Percentiles rank a stretch among this genome's conserved stretches.
phyloP scores from a whole-genome alignment of 2,329 filamentous ascomycete species.

The Penicillium freii region DNA sequence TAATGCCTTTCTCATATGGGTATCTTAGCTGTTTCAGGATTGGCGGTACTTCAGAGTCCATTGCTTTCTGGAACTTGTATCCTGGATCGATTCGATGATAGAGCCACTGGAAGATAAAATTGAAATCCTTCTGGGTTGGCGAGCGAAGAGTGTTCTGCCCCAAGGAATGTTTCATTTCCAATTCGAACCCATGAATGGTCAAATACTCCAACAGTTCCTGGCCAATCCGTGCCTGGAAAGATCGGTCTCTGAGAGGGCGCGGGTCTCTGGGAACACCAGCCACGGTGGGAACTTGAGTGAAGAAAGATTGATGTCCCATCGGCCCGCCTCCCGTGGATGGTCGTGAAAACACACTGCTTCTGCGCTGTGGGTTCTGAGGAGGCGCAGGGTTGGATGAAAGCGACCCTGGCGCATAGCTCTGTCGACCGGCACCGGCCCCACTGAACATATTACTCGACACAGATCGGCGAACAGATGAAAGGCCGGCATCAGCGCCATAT shows the following conservation, averaged over 20 bases:
- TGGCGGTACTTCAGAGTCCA: conserved; percentile 90
- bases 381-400: conserved; percentile 54
- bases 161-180: conserved; percentile 95
- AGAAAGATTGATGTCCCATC: conserved; percentile 87
- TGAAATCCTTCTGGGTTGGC: conserved; percentile 97
- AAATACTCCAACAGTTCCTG: conserved; percentile 91
- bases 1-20: conserved; percentile 92
- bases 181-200: conserved; percentile 89
- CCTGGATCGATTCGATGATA: conserved; percentile 94
- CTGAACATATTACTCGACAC: conserved; percentile 66
- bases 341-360: conserved; percentile 84
- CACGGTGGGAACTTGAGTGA: conserved; percentile 77
- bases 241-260: conserved; percentile 76
- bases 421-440: conserved; percentile 61
- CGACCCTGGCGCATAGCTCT: conserved; percentile 65
- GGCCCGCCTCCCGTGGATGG: conserved; percentile 62
- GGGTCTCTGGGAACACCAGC: conserved; percentile 85
- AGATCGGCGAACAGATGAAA: conserved; percentile 80
- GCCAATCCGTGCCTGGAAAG: conserved; percentile 76
- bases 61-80: conserved; percentile 89
- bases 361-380: conserved; percentile 54
- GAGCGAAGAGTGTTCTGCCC: conserved; percentile 87
- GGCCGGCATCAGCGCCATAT: conserved; percentile 74
- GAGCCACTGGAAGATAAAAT: conserved; percentile 95
- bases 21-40: conserved; percentile 92